phyloP scores from a whole-genome alignment of 805 yeast genomes.

The Saccharomycopsis capsularis region DNA sequence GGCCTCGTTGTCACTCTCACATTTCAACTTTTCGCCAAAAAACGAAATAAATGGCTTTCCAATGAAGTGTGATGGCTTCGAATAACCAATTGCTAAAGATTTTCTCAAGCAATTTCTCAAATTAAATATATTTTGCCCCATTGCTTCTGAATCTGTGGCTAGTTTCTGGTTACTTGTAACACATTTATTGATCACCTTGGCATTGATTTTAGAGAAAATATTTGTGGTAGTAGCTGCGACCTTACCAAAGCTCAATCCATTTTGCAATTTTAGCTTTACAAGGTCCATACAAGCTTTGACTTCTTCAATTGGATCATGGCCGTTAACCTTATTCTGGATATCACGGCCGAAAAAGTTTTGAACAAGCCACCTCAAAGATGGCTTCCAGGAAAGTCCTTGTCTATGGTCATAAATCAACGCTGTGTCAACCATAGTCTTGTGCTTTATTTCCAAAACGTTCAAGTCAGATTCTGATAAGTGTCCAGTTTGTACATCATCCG shows the following conservation, averaged over 20 bases:
- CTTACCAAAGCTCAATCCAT: constrained; percentile 63
- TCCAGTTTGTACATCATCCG: constrained; percentile 69
- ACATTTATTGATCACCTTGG: constrained; percentile 18
- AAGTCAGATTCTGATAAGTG: constrained; percentile 88
- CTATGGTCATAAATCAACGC: constrained; percentile 68
- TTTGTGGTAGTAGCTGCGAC: constrained; percentile 33
- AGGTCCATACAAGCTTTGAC: constrained; percentile 74
- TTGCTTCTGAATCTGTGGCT: not conserved
- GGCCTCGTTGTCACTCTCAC: constrained; percentile 54
- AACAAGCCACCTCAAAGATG: constrained; percentile 69
- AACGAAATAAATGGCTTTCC: constrained; percentile 24
- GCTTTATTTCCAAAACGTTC: constrained; percentile 60
- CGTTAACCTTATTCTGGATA: constrained; percentile 55
- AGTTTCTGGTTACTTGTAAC: not conserved
- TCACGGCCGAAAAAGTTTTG: constrained; percentile 43
- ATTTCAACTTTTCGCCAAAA: constrained; percentile 34
- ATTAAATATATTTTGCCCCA: not conserved
- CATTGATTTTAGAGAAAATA: constrained; percentile 34
- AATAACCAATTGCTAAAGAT: constrained; percentile 31
- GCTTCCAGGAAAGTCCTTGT: constrained; percentile 77
- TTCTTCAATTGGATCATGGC: constrained; percentile 87
- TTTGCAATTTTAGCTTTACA: constrained; percentile 57
- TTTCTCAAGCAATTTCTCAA: constrained; percentile 10
- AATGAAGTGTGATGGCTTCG: constrained; percentile 27
- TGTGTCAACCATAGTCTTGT: constrained; percentile 75